Base-by-base conservation (phyloP, 2,329 filamentous ascomycete genomes). In the Keithomyces neogunnii region DNA sequence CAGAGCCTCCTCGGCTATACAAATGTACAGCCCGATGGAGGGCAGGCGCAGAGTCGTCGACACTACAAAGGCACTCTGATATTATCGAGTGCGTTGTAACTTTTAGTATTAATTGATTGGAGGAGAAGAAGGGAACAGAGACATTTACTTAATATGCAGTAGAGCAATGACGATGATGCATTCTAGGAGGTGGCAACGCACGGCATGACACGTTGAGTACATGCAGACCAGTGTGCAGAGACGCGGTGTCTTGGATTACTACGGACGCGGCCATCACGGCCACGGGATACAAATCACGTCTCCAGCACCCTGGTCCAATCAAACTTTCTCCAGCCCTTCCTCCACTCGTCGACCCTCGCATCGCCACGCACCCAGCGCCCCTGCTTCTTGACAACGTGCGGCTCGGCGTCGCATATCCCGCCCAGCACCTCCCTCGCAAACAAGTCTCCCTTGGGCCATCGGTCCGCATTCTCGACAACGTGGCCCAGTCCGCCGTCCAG, bases 391-490 rank as follows among this genome's bases (percentile, higher is more conserved):
- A 96, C 85, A 11, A 95, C 75, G 58, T 95, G 85, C 3, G 87
- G 82, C 56, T 84, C 89, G 29, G 81, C 76, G 67, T 95, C 91
- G 49, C 97, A 69, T 83, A 99, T 97, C 2, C 92, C 93, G 0
- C 90, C 93, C 38, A 99, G 75, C 5, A 96, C 81, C 70, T 97
- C 93, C 50, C 93, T 76, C 2, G 93, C 93, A 66, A 99, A 99
- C 19, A 96, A 67, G 68, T 99, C 93, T 0, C 92, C 92, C 60
- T 79, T 81, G 0, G 95, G 95, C 93, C 93, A 99, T 48, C 84
- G 76, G 47, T 82, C 78, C 31, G 83, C 74, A 60, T 99, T 88
- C 69, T 99, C 93, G 0, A 99, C 88, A 7, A 99, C 76, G 66
- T 99, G 93, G 0, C 89, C 93, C 57, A 99, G 70, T 0, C 93